Evolutionary conservation across 2,329 filamentous ascomycete genomes (phyloP), one percentile per base, ranked within the genome.

Genomic region (Hymenoscyphus fructigenus): DNA sequence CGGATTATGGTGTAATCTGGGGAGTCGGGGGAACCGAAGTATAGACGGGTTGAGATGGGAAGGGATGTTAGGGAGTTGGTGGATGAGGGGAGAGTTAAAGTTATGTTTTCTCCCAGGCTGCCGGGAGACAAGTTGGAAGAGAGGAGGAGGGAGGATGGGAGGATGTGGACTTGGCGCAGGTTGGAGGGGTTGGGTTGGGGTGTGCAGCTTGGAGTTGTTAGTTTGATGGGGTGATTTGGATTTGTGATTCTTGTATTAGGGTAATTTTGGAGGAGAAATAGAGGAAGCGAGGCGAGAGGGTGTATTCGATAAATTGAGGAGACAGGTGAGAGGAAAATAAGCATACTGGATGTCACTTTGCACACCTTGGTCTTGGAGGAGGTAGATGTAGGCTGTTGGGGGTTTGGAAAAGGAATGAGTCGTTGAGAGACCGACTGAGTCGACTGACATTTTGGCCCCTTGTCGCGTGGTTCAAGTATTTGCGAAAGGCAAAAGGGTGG

Each of bases 71-170:
- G 15, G 12, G 57, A 32, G 3, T 9, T 26, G n/a, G 5, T 70
- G 61, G 55, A 70, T 66, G 41, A 72, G 14, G 12, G 62, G 59
- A 15, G 59, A 6, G 2, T 69, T 57, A 73, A 57, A 3, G 1
- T 68, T 59, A 73, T 72, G 53, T 73, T 73, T 28, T 73, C 71
- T 6, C 71, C 71, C 9, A 73, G 61, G 1, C 65, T 26, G 6
- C 71, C 70, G 0, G 70, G 66, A 6, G 57, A 20, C 36, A 63
- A 65, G 32, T 63, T 34, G 1, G 3, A 23, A 15, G 57, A 15
- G 4, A 57, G 57, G 53, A 70, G 65, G 26, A 62, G 28, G 32
- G 28, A 38, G 28, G 57, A 15, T 1, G 57, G 56, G 57, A 70
- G 65, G 60, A 62, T 23, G 29, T 34, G 41, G 20, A 62, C 38